Conservation (phyloP, 495 filamentous ascomycete genomes). For the Hyaloscypha hepaticicola region DNA sequence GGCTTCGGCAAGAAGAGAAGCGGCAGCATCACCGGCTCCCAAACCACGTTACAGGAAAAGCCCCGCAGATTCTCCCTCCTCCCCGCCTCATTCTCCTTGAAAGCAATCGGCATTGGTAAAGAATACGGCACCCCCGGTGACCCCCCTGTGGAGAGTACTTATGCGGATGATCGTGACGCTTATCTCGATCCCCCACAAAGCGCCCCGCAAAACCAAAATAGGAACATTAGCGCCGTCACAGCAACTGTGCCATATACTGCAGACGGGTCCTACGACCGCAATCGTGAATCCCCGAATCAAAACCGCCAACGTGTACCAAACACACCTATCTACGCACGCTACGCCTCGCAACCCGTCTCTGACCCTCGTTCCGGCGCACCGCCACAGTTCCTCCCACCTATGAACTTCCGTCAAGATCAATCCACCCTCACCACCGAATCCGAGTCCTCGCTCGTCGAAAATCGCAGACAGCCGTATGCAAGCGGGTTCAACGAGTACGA, state of each 20-base stretch:
- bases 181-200: constrained; percentile 33
- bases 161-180: constrained; percentile 24
- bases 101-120: constrained; percentile 51
- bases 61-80: constrained; percentile 77
- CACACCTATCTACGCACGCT: constrained; percentile 35
- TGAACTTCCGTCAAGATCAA: constrained; percentile 44
- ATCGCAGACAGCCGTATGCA: constrained; percentile 24
- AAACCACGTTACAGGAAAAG: constrained; percentile 52
- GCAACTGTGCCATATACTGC: constrained; percentile 28
- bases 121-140: constrained; percentile 39
- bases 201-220: constrained; percentile 37
- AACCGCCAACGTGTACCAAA: constrained; percentile 19
- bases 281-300: constrained; percentile 23
- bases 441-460: constrained; percentile 46
- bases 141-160: constrained; percentile 44
- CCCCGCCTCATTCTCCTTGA: constrained; percentile 70
- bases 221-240: constrained; percentile 42
- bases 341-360: constrained; percentile 23
- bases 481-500: constrained; percentile 41
- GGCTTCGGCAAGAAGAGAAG: constrained; percentile 70
- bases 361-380: constrained; percentile 44
- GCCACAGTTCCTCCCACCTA: constrained; percentile 32
- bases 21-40: constrained; percentile 51
- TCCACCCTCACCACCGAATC: constrained; percentile 46
- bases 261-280: constrained; percentile 28